phyloP scores from a whole-genome alignment of 768 basidiomycete genomes.

The Tremella fuciformis region DNA sequence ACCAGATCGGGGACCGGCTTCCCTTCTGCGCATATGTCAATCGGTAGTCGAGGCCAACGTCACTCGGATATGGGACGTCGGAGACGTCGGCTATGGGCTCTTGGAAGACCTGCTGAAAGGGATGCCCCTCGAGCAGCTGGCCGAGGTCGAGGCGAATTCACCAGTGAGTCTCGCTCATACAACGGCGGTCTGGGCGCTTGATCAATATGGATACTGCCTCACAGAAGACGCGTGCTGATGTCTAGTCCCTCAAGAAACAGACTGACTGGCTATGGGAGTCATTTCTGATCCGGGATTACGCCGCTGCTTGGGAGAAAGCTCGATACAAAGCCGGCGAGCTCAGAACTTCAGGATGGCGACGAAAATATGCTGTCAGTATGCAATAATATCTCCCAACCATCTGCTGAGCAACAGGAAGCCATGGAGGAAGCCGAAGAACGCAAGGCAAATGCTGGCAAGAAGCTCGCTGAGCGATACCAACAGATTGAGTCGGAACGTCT shows the following conservation, averaged over 20 bases:
- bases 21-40: too few relatives aligned
- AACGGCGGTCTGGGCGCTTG: too few relatives aligned
- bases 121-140: conserved; percentile 34
- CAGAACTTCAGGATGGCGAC: conserved; percentile 39
- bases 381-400: background rate
- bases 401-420: conserved; percentile 31
- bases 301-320: conserved; percentile 30
- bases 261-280: conserved; percentile 45
- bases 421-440: conserved; percentile 32
- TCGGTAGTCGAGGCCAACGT: conserved; percentile 32
- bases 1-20: too few relatives aligned
- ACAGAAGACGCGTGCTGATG: background rate
- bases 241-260: conserved; percentile 39
- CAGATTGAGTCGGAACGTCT: conserved; percentile 35
- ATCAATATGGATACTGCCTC: too few relatives aligned
- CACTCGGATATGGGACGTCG: conserved; percentile 35
- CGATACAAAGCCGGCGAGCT: conserved; percentile 24
- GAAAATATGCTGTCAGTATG: conserved; percentile 39
- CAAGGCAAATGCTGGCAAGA: conserved; percentile 19
- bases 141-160: conserved; percentile 31
- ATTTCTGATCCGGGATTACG: conserved; percentile 29
- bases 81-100: conserved; percentile 32
- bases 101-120: conserved; percentile 32
- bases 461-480: conserved; percentile 34
- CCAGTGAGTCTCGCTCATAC: conserved; percentile 26